Evolutionary conservation across 148 eudicot genomes (phyloP).

Genomic region (Cornus controversa): DNA sequence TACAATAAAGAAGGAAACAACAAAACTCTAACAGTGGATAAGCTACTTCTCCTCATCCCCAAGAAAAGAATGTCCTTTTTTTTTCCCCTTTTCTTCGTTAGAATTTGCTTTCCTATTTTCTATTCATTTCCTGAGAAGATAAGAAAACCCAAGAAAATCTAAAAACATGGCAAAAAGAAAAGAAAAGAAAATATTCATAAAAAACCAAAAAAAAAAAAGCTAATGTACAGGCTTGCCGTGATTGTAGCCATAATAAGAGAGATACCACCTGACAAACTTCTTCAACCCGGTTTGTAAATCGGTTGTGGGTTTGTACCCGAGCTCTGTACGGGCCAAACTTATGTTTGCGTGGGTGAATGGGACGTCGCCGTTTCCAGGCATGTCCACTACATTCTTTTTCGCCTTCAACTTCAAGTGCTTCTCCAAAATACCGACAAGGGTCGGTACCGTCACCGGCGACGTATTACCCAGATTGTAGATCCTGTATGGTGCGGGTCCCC

Average conservation of each 20-base stretch:
- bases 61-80: slow-evolving; percentile 12
- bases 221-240: slow-evolving; percentile 49
- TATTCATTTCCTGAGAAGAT: background rate
- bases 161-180: slow-evolving; percentile 9
- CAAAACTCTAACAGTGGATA: background rate
- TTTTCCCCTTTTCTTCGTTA: background rate
- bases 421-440: slow-evolving; percentile 63
- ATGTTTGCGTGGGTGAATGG: slow-evolving; percentile 81
- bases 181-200: background rate
- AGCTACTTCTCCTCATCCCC: slow-evolving; percentile 6
- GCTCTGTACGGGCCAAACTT: slow-evolving; percentile 47
- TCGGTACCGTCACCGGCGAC: slow-evolving; percentile 71
- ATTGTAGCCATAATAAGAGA: slow-evolving; percentile 58
- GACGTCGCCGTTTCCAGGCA: slow-evolving; percentile 90
- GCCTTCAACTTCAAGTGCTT: slow-evolving; percentile 65
- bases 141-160: slow-evolving; percentile 16
- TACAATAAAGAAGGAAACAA: background rate
- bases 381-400: slow-evolving; percentile 62
- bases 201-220: slow-evolving; percentile 12
- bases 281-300: slow-evolving; percentile 84
- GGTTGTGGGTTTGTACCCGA: slow-evolving; percentile 72
- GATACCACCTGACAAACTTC: slow-evolving; percentile 75
- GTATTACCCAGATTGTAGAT: slow-evolving; percentile 78
- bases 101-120: background rate
- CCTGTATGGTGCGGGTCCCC: slow-evolving; percentile 60